A percentile compares a stretch with the other conserved stretches of the same genome.
Evolutionary conservation across 1,284 basidiomycete species (phyloP).

Genomic region (Peniophora sp.): DNA sequence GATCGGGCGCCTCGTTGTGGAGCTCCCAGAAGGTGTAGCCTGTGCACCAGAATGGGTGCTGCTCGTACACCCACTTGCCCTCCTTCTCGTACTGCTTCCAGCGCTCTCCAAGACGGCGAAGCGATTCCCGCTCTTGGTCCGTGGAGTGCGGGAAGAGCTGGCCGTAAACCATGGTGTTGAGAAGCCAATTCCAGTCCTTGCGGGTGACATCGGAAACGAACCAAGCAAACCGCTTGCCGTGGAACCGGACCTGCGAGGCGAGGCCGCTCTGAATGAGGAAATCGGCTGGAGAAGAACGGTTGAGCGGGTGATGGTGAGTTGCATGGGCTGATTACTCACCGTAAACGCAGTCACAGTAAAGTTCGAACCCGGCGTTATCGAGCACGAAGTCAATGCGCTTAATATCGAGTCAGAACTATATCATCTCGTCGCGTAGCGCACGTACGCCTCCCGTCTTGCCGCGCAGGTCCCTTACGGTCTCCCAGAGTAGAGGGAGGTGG

Average conservation of each 20-base stretch:
- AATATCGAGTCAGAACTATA: too few species aligned
- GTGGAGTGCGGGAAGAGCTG: constrained; percentile 79
- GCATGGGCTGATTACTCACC: constrained; percentile 39
- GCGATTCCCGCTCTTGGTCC: constrained; percentile 76
- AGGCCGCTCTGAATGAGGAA: constrained; percentile 90
- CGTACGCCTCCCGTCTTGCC: constrained; percentile 55
- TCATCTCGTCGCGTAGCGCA: too few species aligned
- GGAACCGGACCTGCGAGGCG: constrained; percentile 84
- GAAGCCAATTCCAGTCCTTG: constrained; percentile 94
- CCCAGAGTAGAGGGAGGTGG: constrained; percentile 76
- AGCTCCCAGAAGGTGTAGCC: constrained; percentile 96
- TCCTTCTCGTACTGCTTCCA: constrained; percentile 98
- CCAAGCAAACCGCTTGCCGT: constrained; percentile 87
- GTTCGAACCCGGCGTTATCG: constrained; percentile 89
- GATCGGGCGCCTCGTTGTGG: constrained; percentile 83
- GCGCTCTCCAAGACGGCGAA: constrained; percentile 74
- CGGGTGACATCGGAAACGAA: constrained; percentile 96
- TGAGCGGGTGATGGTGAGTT: neutral
- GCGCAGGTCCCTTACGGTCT: constrained; percentile 66
- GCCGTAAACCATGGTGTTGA: constrained; percentile 83
- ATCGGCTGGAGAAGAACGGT: constrained; percentile 44
- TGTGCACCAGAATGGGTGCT: constrained; percentile 95
- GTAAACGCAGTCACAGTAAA: constrained; percentile 96
- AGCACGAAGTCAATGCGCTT: constrained; percentile 80
- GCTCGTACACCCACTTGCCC: constrained; percentile 93